Evolutionary conservation across 768 basidiomycete genomes (phyloP), one percentile per base, ranked within the genome.

Genomic region (Panaeolus cyanescens): DNA sequence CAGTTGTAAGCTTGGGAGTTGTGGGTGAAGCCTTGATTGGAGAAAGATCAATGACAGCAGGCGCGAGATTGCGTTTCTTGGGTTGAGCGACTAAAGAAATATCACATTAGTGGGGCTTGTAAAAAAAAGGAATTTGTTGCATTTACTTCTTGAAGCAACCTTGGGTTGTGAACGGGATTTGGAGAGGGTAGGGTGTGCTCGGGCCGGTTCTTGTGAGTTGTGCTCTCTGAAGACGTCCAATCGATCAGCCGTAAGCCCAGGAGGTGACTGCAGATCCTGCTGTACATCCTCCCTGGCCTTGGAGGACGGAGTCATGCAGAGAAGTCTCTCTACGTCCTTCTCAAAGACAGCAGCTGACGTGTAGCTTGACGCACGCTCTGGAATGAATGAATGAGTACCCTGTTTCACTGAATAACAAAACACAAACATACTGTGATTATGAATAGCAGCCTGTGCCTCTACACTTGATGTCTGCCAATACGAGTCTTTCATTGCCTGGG

Each of bases 401-500:
- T 15, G 25, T 25, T 54, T 12, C 19, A 12, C 13, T 5, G 5
- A 17, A 5, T 30, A 58, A 22, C 3, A 25, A 45, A 20, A 1
- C 1, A 55, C 2, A n/a, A 8, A 22, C 19, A 25, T 20, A 25
- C 30, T 36, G 25, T 31, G 10, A 50, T 45, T 58, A 33, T 50
- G 59, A 33, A 31, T 34, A 50, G 70, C 62, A 39, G 64, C 64
- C 45, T 71, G 62, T 12, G 75, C 64, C 19, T 72, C 69, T 53
- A 54, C 56, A 58, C 70, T 71, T 59, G 65, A 36, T 25, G 69
- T 67, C 5, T 76, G 72, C 91, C 91, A 95, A 70, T 89, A 94
- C 1, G 78, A 61, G 67, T 94, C 92, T 22, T 66, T 73, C 73
- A 92, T 84, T 0, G 87, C 84, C 56, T 90, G 85, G 5, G 77